Conservation (phyloP, 2,329 filamentous ascomycete species). For the Colletotrichum sp. region DNA sequence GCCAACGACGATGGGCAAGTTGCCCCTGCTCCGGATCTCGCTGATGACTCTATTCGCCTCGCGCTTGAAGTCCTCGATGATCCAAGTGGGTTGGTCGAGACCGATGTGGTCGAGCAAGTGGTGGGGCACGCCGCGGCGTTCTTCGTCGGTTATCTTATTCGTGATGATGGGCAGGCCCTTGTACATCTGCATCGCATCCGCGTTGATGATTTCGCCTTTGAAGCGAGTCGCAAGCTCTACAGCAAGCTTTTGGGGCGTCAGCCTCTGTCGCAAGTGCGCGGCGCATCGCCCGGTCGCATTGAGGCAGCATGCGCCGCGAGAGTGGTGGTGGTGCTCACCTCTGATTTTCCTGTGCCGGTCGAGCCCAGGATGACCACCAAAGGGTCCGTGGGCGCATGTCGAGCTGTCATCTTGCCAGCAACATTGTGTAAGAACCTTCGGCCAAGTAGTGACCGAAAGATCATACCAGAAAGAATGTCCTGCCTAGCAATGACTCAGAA, state of each 20-base stretch:
- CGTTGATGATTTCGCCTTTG: slow-evolving; percentile 95
- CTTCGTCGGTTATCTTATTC: slow-evolving; percentile 82
- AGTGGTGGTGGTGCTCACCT: slow-evolving; percentile 59
- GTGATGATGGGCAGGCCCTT: slow-evolving; percentile 90
- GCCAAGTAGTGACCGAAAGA: slow-evolving; percentile 6
- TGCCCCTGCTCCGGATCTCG: slow-evolving; percentile 79
- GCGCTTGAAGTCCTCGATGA: slow-evolving; percentile 76
- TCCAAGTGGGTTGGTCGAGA: slow-evolving; percentile 81
- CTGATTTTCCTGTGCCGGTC: slow-evolving; percentile 92
- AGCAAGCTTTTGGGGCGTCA: slow-evolving; percentile 66
- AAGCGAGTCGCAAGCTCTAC: slow-evolving; percentile 84
- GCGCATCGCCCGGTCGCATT: not conserved
- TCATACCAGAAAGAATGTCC: slow-evolving; percentile 5
- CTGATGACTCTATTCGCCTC: slow-evolving; percentile 73
- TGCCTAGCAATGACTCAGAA: not conserved
- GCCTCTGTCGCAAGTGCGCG: not conserved
- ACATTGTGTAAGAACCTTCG: slow-evolving; percentile 26
- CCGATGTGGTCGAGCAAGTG: slow-evolving; percentile 84
- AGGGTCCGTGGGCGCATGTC: slow-evolving; percentile 53
- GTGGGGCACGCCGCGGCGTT: slow-evolving; percentile 82
- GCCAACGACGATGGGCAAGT: slow-evolving; percentile 88
- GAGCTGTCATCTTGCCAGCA: slow-evolving; percentile 24
- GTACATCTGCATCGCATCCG: slow-evolving; percentile 98
- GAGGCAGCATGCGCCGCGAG: not conserved
- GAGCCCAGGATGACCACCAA: slow-evolving; percentile 85